phyloP scores from a whole-genome alignment of 1,284 basidiomycete species.

The Fomitiporia mediterranea region DNA sequence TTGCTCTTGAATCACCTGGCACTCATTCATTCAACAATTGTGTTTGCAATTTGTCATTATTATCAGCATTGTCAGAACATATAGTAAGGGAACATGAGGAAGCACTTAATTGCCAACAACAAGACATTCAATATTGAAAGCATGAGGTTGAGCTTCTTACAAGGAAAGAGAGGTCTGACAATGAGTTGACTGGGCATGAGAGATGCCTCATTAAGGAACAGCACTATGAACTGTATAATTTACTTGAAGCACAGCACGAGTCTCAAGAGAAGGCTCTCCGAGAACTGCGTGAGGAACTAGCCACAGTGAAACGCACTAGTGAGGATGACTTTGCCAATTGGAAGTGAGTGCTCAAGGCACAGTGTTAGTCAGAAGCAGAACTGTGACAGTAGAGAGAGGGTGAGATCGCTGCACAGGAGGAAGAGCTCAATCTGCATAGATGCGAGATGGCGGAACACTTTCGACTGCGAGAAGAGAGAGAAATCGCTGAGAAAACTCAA shows the following conservation, averaged over 20 bases:
- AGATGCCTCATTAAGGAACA: neutral
- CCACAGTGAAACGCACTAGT: neutral
- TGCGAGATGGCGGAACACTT: conserved; percentile 3
- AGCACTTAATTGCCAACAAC: conserved; percentile 2
- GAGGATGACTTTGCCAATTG: neutral
- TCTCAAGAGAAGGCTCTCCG: neutral
- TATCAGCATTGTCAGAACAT: conserved; percentile 7
- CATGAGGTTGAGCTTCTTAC: conserved; percentile 8
- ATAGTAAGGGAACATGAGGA: conserved; percentile 11
- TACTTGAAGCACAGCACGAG: too few species aligned
- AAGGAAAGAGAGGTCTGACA: neutral
- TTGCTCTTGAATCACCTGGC: neutral
- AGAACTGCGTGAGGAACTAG: neutral
- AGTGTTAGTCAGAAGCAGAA: conserved; percentile 3
- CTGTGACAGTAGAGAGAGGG: neutral
- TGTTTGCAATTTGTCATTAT: neutral
- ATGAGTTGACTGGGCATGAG: neutral
- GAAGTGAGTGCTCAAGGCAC: neutral
- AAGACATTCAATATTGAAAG: neutral
- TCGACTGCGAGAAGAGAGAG: neutral
- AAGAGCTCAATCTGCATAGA: neutral
- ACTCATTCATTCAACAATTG: neutral
- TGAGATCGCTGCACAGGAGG: conserved; percentile 3
- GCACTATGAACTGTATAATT: too few species aligned
- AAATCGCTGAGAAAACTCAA: conserved; percentile 1